Evolutionary conservation across 495 filamentous ascomycete genomes (phyloP).

Genomic region (Penicillium waksmanii): DNA sequence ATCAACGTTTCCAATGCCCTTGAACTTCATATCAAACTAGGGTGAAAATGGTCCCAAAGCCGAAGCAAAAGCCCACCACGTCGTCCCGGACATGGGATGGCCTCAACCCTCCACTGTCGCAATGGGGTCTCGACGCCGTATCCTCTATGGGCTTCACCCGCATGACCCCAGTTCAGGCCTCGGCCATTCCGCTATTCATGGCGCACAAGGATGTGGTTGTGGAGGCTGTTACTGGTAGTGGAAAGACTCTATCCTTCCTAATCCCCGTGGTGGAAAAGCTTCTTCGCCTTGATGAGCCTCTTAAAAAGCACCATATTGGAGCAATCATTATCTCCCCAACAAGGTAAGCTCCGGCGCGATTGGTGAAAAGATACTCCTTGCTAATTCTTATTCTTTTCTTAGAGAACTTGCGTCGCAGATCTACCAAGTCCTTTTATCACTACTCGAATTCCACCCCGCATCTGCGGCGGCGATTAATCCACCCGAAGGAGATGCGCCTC

Average conservation of each 20-base stretch:
- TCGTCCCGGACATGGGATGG: slow-evolving; percentile 74
- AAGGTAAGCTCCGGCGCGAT: slow-evolving; percentile 42
- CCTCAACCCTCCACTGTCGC: slow-evolving; percentile 74
- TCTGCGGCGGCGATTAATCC: slow-evolving; percentile 67
- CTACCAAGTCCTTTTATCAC: slow-evolving; percentile 72
- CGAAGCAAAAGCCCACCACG: slow-evolving; percentile 23
- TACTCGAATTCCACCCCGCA: slow-evolving; percentile 80
- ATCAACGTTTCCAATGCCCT: background rate
- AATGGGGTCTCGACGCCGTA: slow-evolving; percentile 89
- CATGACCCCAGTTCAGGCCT: slow-evolving; percentile 94
- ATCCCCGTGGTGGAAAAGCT: slow-evolving; percentile 88
- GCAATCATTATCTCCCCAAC: slow-evolving; percentile 93
- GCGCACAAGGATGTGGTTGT: slow-evolving; percentile 97
- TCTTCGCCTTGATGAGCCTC: slow-evolving; percentile 71
- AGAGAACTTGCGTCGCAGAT: slow-evolving; percentile 93
- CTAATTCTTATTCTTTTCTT: slow-evolving; percentile 4
- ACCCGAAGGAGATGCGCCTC: slow-evolving; percentile 56
- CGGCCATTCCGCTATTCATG: slow-evolving; percentile 88
- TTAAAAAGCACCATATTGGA: slow-evolving; percentile 86
- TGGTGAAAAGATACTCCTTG: background rate
- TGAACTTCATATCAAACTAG: background rate
- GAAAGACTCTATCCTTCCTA: slow-evolving; percentile 90
- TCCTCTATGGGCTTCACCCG: slow-evolving; percentile 80
- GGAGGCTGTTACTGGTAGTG: slow-evolving; percentile 93
- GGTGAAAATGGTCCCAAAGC: slow-evolving; percentile 41